Conservation (phyloP, 345 rosid genomes). For the Lagerstroemia speciosa region DNA sequence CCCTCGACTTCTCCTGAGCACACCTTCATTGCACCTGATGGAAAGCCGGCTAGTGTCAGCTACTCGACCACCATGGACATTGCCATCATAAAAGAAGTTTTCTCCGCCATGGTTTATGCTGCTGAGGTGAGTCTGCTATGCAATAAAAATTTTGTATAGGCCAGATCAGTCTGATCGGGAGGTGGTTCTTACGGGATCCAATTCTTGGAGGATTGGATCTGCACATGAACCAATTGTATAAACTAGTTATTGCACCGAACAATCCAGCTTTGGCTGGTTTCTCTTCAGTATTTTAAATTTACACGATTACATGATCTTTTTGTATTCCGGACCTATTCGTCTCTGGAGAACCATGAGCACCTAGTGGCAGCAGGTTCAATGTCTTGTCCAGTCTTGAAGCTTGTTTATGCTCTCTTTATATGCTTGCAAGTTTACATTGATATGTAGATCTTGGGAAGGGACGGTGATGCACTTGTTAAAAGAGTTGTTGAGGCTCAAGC, state of each 20-base stretch:
- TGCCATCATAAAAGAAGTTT: slow-evolving; percentile 74
- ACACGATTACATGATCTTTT: too few relatives aligned
- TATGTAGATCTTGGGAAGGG: slow-evolving; percentile 60
- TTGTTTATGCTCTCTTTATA: not conserved
- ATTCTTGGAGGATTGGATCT: not conserved
- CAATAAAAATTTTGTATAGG: not conserved
- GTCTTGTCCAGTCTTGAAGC: not conserved
- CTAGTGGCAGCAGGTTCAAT: not conserved
- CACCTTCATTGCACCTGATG: slow-evolving; percentile 65
- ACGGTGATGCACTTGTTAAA: slow-evolving; percentile 41
- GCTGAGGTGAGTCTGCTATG: slow-evolving; percentile 51
- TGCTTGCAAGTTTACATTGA: slow-evolving; percentile 7
- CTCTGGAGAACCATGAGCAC: not conserved
- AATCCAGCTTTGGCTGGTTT: not conserved
- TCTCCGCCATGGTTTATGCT: slow-evolving; percentile 58
- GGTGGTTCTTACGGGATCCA: not conserved
- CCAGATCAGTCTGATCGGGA: not conserved
- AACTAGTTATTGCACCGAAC: not conserved
- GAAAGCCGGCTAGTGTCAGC: slow-evolving; percentile 79
- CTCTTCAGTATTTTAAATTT: too few relatives aligned
- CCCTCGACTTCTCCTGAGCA: slow-evolving; percentile 99
- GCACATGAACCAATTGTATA: too few relatives aligned
- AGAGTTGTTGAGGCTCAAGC: slow-evolving; percentile 53
- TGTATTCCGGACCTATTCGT: not conserved
- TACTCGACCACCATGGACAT: slow-evolving; percentile 95